phyloP scores from a whole-genome alignment of 768 basidiomycete genomes.

The Termitomyces sp. region DNA sequence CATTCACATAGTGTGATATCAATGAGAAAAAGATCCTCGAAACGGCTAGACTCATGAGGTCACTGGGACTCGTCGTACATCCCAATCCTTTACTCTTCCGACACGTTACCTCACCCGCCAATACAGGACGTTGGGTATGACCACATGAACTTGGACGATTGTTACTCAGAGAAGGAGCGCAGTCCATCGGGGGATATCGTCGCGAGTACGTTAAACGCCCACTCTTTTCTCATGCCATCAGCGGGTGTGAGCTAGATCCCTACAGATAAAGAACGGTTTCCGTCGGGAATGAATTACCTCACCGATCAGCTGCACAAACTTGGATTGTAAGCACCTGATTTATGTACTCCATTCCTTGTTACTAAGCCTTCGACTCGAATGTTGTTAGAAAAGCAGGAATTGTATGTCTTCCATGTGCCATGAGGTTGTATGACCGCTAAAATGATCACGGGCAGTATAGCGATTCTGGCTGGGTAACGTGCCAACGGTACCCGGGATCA shows the following conservation, averaged over 20 bases:
- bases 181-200: slow-evolving; percentile 47
- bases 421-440: neutral
- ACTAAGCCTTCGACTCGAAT: neutral
- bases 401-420: slow-evolving; percentile 20
- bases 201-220: slow-evolving; percentile 32
- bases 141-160: slow-evolving; percentile 62
- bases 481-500: slow-evolving; percentile 60
- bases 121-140: slow-evolving; percentile 53
- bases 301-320: slow-evolving; percentile 52
- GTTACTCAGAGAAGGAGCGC: slow-evolving; percentile 55
- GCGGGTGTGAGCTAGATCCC: neutral
- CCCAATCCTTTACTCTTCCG: neutral
- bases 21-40: slow-evolving; percentile 47
- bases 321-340: slow-evolving; percentile 39
- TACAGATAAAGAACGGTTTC: slow-evolving; percentile 35
- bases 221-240: neutral
- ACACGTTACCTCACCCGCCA: too few relatives aligned
- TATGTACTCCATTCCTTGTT: neutral
- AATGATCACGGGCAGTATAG: slow-evolving; percentile 34
- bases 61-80: slow-evolving; percentile 46
- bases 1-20: slow-evolving; percentile 47
- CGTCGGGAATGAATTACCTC: slow-evolving; percentile 50
- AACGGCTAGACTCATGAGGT: slow-evolving; percentile 39
- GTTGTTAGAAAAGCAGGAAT: slow-evolving; percentile 36
- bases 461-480: slow-evolving; percentile 65